A percentile compares a stretch with the other conserved stretches of the same genome.
Conservation (phyloP, 2,329 filamentous ascomycete genomes). For the Oidium heveae region DNA sequence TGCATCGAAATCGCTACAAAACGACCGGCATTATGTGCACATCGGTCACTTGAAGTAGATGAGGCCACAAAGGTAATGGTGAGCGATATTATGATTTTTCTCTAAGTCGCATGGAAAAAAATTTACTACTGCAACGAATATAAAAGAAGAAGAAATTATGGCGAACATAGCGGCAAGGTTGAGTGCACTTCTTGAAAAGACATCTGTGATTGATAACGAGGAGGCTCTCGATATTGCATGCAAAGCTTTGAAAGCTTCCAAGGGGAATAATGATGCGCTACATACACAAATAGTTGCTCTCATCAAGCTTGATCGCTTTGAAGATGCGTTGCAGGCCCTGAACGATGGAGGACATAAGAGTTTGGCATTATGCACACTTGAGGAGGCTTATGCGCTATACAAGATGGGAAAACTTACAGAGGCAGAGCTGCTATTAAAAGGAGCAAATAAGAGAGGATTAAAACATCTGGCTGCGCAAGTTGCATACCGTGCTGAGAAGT, state of each 20-base stretch:
- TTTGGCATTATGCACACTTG: constrained; percentile 34
- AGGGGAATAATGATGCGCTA: constrained; percentile 29
- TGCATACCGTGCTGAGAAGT: constrained; percentile 51
- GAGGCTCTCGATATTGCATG: constrained; percentile 42
- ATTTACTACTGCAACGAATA: too few relatives aligned
- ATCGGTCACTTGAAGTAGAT: too few relatives aligned
- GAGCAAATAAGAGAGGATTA: constrained; percentile 8
- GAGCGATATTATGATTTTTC: too few relatives aligned
- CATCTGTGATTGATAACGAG: constrained; percentile 43
- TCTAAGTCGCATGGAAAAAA: too few relatives aligned
- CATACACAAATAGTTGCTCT: constrained; percentile 50
- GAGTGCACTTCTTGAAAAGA: constrained; percentile 20
- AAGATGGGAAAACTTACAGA: constrained; percentile 46
- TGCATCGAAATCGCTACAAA: too few relatives aligned
- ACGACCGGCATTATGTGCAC: too few relatives aligned
- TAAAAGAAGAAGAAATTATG: constrained; percentile 1
- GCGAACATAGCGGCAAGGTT: constrained; percentile 13
- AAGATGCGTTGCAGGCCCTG: constrained; percentile 47
- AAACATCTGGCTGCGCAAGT: constrained; percentile 36
- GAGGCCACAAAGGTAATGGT: too few relatives aligned
- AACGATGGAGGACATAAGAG: constrained; percentile 35
- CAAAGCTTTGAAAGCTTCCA: constrained; percentile 34
- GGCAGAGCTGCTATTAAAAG: constrained; percentile 21
- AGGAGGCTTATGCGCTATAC: constrained; percentile 64
- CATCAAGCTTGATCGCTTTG: constrained; percentile 59